Evolutionary conservation across 1,139 yeast species (phyloP), one percentile per base, ranked within the genome.

Genomic region (Zygoascus meyerae): DNA sequence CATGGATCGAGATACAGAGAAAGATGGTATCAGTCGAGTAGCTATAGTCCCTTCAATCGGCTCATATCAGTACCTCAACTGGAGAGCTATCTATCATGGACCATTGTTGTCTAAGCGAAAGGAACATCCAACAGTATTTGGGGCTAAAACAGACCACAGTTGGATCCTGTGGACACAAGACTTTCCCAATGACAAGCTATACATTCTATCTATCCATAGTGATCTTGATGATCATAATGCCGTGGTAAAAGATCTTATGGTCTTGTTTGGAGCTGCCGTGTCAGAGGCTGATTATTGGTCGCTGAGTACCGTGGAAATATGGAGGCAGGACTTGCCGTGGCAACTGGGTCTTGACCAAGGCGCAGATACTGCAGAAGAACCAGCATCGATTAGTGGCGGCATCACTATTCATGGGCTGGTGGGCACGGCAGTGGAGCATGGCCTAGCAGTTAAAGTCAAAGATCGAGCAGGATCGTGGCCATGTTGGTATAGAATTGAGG

Each of bases 141-240:
- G 75, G 18, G 68, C 66, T 17, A 51, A 57, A 15, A 59, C 59
- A 32, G 59, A 61, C 38, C 42, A 46, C 2, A 60, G 63, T 28
- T 72, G 71, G 58, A 61, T 74, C 16, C 60, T 74, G 29, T 75
- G 79, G 79, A 67, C 68, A 34, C 78, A 73, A 49, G 72, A 71
- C 44, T 73, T 73, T 68, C 68, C 66, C 48, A 65, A 57, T 16
- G 57, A 64, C 34, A 59, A 63, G 26, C 56, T 74, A 43, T 58
- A 67, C 10, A 54, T 72, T 11, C 38, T 71, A 44, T 51, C 65
- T 12, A 40, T 59, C n/a, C 52, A 54, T 38, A 52, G 53, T 2
- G 55, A 50, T 29, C 36, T 37, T 12, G 40, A 41, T 36, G 48
- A 48, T 35, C 38, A 42, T 14, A 35, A 46, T 18, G 34, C 43